phyloP scores from a whole-genome alignment of 2,329 filamentous ascomycete genomes.

The Ophiostoma australiae region DNA sequence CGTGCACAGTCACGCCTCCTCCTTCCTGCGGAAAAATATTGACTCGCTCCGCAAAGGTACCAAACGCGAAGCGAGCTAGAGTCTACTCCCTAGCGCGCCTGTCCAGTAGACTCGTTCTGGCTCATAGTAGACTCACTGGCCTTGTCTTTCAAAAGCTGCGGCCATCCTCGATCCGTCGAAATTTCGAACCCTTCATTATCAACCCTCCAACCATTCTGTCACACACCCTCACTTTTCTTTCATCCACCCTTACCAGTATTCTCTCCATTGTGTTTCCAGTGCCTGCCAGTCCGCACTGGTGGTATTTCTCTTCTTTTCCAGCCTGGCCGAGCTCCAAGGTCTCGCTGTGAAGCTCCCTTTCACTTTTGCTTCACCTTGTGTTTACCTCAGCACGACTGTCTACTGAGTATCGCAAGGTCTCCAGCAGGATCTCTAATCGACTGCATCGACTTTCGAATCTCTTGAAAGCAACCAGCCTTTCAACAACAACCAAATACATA shows the following conservation, averaged over 20 bases:
- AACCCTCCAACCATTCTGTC: conserved; percentile 17
- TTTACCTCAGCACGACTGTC: neutral
- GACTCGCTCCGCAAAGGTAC: neutral
- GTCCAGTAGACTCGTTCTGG: neutral
- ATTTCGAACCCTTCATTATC: conserved; percentile 13
- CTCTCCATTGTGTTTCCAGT: neutral
- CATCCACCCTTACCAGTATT: neutral
- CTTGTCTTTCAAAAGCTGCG: conserved; percentile 10
- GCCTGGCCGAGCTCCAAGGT: conserved; percentile 5
- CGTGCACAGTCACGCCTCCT: neutral
- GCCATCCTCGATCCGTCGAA: conserved; percentile 15
- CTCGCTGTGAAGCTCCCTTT: conserved; percentile 11
- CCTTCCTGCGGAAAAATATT: neutral
- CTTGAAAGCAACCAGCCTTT: neutral
- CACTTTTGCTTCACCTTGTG: neutral
- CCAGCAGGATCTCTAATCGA: neutral
- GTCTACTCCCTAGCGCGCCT: neutral
- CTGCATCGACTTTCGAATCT: neutral
- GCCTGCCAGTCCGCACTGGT: neutral
- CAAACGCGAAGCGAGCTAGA: conserved; percentile 9
- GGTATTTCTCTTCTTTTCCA: neutral
- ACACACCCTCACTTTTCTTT: conserved; percentile 17
- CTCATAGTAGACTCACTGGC: conserved; percentile 4
- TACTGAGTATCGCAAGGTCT: conserved; percentile 10
- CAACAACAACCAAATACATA: neutral